Evolutionary conservation across 768 basidiomycete genomes (phyloP).

Genomic region (Podaxis carcinomalis): DNA sequence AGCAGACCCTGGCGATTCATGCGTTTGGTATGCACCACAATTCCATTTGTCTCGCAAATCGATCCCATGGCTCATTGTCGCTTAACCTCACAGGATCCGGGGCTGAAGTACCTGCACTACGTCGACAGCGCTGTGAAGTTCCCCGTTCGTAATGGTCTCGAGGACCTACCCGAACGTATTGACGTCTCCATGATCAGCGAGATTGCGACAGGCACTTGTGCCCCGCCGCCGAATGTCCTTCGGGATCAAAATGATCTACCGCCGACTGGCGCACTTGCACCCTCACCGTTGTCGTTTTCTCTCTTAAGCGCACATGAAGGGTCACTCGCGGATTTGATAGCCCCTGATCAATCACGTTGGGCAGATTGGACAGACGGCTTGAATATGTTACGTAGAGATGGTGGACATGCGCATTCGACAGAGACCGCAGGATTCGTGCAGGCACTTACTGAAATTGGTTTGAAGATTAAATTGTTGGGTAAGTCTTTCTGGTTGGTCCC

Average conservation of each 20-base stretch:
- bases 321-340: slow-evolving; percentile 74
- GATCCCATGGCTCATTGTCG: slow-evolving; percentile 5
- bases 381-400: slow-evolving; percentile 79
- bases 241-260: slow-evolving; percentile 60
- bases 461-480: slow-evolving; percentile 90
- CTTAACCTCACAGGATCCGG: slow-evolving; percentile 55
- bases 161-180: slow-evolving; percentile 84
- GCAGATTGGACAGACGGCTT: slow-evolving; percentile 94
- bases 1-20: slow-evolving; percentile 81
- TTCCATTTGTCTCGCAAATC: not conserved
- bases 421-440: slow-evolving; percentile 86
- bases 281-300: slow-evolving; percentile 75
- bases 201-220: slow-evolving; percentile 71
- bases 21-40: slow-evolving; percentile 55
- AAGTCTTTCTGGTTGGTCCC: slow-evolving; percentile 19
- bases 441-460: slow-evolving; percentile 83
- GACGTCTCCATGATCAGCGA: slow-evolving; percentile 79
- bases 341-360: slow-evolving; percentile 74
- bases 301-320: slow-evolving; percentile 66
- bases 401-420: slow-evolving; percentile 78
- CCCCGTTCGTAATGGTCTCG: slow-evolving; percentile 72
- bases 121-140: slow-evolving; percentile 80
- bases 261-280: slow-evolving; percentile 42
- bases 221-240: slow-evolving; percentile 59
- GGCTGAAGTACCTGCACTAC: slow-evolving; percentile 78